Evolutionary conservation across 2,329 filamentous ascomycete species (phyloP).

Genomic region (Xylariales sp.): DNA sequence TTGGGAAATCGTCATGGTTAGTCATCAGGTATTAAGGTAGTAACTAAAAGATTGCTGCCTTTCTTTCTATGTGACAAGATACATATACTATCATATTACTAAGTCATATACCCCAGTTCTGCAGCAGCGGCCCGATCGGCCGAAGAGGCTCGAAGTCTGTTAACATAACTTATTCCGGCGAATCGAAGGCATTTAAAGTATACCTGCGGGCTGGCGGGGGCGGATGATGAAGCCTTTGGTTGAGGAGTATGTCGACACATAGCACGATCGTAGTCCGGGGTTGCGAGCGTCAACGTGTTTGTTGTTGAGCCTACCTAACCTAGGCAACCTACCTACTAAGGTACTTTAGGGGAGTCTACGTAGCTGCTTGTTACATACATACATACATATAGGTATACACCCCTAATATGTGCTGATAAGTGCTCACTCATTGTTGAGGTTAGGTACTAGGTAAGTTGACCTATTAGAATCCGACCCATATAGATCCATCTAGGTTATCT

Average conservation of each 20-base stretch:
- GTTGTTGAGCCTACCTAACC: no score
- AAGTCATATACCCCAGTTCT: background rate
- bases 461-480: background rate
- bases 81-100: background rate
- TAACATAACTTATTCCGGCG: conserved; percentile 1
- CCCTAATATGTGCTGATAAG: background rate
- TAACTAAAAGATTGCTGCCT: background rate
- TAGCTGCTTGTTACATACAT: no score
- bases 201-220: background rate
- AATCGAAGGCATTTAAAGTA: background rate
- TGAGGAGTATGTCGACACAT: no score
- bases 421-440: no score
- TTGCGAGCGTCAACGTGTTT: background rate
- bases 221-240: background rate
- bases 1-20: no score
- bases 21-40: background rate
- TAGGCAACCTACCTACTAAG: no score
- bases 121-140: conserved; percentile 10
- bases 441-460: background rate
- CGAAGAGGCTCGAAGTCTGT: background rate
- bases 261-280: no score
- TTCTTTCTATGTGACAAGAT: no score
- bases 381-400: no score
- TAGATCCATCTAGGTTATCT: background rate
- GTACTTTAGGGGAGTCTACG: no score